A percentile compares a stretch with the other conserved stretches of the same genome.
Conservation (phyloP, 257 asterid genomes). For the Solanum pinnatisectum region DNA sequence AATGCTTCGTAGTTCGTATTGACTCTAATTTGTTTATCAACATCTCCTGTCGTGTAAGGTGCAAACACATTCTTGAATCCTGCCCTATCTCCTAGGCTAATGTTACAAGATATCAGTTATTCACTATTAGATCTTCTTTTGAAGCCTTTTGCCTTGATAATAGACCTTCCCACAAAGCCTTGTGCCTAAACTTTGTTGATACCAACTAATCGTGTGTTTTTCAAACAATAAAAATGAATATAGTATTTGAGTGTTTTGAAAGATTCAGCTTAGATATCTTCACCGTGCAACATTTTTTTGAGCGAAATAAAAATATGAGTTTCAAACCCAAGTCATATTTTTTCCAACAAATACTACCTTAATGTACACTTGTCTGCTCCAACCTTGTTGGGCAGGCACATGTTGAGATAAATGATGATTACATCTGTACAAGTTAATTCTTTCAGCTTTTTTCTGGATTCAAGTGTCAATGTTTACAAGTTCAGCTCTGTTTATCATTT, state of each 20-base stretch:
- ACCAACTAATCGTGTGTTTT: background rate
- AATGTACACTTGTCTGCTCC: background rate
- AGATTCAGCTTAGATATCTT: background rate
- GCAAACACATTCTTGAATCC: background rate
- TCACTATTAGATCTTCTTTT: background rate
- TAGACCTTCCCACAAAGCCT: background rate
- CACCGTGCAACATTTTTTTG: background rate
- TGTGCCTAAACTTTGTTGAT: background rate
- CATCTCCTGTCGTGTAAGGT: background rate
- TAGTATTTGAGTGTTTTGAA: background rate
- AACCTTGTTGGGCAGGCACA: background rate
- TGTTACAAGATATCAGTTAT: background rate
- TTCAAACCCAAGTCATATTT: background rate
- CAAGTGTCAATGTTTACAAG: background rate
- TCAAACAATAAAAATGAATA: background rate
- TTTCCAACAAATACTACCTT: background rate
- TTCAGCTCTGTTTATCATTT: constrained; percentile 14
- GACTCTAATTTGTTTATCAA: background rate
- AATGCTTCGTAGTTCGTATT: background rate
- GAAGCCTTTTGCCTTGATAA: background rate
- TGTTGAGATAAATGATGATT: background rate
- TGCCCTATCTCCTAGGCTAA: background rate
- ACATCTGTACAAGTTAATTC: background rate
- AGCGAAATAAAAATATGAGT: background rate
- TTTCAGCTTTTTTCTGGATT: constrained; percentile 3